These are phyloP conservation scores for Heritiera littoralis DNA, from an alignment of 345 rosid species.

Conservation along the genomic window DNA sequence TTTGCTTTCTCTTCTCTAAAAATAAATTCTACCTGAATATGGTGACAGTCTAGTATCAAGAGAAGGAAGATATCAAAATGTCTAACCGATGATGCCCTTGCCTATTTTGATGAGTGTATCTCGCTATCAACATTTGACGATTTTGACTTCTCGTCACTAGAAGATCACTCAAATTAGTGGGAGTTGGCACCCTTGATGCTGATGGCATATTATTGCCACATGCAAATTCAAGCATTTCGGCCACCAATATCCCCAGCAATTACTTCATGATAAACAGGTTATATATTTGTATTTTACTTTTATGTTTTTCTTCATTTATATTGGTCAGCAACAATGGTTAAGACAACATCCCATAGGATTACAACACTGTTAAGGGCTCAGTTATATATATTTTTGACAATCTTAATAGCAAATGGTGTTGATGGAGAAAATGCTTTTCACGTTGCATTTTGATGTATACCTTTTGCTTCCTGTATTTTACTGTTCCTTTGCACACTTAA, in stretches of 20 bases:
- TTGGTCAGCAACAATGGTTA: background rate
- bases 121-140: constrained; percentile 76
- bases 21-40: constrained; percentile 10
- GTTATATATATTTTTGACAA: background rate
- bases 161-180: constrained; percentile 39
- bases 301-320: background rate
- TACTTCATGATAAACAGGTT: constrained; percentile 19
- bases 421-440: no score
- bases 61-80: constrained; percentile 66
- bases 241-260: background rate
- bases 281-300: background rate
- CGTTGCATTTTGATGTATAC: background rate
- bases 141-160: constrained; percentile 65
- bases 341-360: background rate
- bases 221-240: constrained; percentile 8
- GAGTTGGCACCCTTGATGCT: background rate
- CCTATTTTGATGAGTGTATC: constrained; percentile 78
- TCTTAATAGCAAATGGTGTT: background rate
- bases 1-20: constrained; percentile 23
- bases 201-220: background rate
- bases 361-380: background rate
- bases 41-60: constrained; percentile 59
- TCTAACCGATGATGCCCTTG: constrained; percentile 64
- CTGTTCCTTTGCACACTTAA: background rate
- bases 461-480: background rate